phyloP scores from a whole-genome alignment of 75 land plant genomes.

The Sequoiadendron giganteum region DNA sequence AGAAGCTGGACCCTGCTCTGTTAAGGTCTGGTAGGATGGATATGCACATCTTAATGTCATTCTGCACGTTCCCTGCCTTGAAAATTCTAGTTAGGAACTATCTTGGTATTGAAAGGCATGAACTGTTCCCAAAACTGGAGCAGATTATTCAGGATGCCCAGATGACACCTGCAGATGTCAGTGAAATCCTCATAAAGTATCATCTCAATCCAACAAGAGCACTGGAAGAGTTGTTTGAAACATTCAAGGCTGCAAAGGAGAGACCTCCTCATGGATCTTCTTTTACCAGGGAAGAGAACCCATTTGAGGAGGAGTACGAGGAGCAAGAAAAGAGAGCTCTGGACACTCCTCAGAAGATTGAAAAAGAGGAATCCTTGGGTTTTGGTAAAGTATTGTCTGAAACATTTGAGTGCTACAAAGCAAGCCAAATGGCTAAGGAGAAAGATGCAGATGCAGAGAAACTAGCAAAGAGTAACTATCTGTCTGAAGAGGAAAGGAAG shows the following conservation, averaged over 20 bases:
- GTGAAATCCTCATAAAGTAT: conserved; percentile 70
- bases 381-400: not conserved
- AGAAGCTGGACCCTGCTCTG: conserved; percentile 84
- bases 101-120: conserved; percentile 30
- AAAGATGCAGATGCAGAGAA: conserved; percentile 8
- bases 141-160: conserved; percentile 38
- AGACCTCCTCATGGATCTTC: not conserved
- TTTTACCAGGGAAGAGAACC: conserved; percentile 8
- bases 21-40: conserved; percentile 86
- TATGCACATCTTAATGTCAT: conserved; percentile 87
- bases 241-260: conserved; percentile 37
- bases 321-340: conserved; percentile 65
- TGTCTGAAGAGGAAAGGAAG: not conserved
- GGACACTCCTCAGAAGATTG: conserved; percentile 31
- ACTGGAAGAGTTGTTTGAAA: conserved; percentile 50
- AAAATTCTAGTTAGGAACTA: conserved; percentile 70
- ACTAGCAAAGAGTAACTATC: not conserved
- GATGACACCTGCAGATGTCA: conserved; percentile 82
- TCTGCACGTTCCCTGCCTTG: conserved; percentile 62
- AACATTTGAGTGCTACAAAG: conserved; percentile 1
- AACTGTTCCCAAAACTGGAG: conserved; percentile 24
- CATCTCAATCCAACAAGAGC: conserved; percentile 35
- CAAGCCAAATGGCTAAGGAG: not conserved
- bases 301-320: conserved; percentile 21
- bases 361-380: not conserved